phyloP scores from a whole-genome alignment of 2,329 filamentous ascomycete species.

The Kalmusia sp. region DNA sequence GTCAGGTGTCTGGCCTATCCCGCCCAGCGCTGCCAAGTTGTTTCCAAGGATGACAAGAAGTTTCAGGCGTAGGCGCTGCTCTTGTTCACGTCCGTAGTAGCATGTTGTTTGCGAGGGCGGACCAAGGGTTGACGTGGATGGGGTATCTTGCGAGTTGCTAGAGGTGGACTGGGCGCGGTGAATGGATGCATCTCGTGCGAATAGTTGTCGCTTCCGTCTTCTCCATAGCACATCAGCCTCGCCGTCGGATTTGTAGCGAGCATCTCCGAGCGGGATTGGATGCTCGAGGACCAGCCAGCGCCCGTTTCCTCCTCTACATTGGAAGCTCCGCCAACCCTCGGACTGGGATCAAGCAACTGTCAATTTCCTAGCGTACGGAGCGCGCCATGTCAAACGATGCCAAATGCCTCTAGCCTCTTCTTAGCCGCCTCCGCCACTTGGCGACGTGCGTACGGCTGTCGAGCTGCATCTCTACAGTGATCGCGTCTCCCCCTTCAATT shows the following conservation, averaged over 20 bases:
- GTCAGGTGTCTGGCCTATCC: not conserved
- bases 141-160: too few relatives aligned
- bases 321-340: not conserved
- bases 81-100: not conserved
- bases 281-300: too few relatives aligned
- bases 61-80: not conserved
- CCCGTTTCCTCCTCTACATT: not conserved
- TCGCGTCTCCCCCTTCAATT: constrained; percentile 8
- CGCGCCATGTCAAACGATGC: constrained; percentile 9
- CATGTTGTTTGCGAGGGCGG: not conserved
- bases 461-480: not conserved
- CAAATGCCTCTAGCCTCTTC: constrained; percentile 13
- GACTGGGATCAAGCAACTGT: constrained; percentile 17
- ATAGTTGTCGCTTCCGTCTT: not conserved
- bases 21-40: constrained; percentile 16
- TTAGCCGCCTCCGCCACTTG: constrained; percentile 14
- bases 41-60: constrained; percentile 9
- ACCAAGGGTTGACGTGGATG: too few relatives aligned
- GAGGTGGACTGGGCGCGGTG: not conserved
- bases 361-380: constrained; percentile 13
- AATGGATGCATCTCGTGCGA: not conserved
- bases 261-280: not conserved
- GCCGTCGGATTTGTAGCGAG: not conserved
- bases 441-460: not conserved
- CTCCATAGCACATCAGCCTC: not conserved